Evolutionary conservation across 371 early-diverging fungal genomes (phyloP).

Genomic region (Mucor irregularis): DNA sequence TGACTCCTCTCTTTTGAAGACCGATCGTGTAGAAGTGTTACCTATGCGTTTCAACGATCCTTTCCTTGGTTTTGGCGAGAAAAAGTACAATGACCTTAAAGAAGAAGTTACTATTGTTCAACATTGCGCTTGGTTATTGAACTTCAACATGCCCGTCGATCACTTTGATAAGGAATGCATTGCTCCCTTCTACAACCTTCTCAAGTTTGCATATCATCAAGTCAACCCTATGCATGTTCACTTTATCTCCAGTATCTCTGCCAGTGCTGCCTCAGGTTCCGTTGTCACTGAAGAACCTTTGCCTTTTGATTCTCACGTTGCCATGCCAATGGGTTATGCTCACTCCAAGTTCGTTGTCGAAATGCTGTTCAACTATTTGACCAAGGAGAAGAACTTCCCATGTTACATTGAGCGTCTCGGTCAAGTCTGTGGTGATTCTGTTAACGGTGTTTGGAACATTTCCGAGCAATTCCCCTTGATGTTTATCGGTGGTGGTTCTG

Average conservation of each 20-base stretch:
- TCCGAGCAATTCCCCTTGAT: constrained; percentile 43
- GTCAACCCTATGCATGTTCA: constrained; percentile 39
- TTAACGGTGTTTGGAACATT: constrained; percentile 45
- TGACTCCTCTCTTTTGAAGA: constrained; percentile 6
- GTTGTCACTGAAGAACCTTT: constrained; percentile 26
- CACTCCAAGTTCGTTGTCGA: constrained; percentile 49
- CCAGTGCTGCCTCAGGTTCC: constrained; percentile 9
- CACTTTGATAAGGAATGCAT: constrained; percentile 40
- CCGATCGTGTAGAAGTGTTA: constrained; percentile 9
- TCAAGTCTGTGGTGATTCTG: constrained; percentile 43
- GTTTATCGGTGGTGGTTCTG: constrained; percentile 35
- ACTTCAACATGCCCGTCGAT: constrained; percentile 33
- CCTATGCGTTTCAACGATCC: constrained; percentile 25
- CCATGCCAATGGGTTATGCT: constrained; percentile 47
- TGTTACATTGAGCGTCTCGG: constrained; percentile 40
- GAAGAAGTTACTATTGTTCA: constrained; percentile 34
- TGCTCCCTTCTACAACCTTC: constrained; percentile 32
- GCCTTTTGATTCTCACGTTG: constrained; percentile 27
- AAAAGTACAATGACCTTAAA: constrained; percentile 21
- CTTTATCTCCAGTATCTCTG: constrained; percentile 37
- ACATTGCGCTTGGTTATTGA: constrained; percentile 37
- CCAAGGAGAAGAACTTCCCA: constrained; percentile 34
- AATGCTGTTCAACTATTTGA: constrained; percentile 28
- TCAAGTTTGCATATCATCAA: constrained; percentile 35
- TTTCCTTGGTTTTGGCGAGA: constrained; percentile 26